Conservation (phyloP, 2,329 filamentous ascomycete genomes). For the Phoma sp. region DNA sequence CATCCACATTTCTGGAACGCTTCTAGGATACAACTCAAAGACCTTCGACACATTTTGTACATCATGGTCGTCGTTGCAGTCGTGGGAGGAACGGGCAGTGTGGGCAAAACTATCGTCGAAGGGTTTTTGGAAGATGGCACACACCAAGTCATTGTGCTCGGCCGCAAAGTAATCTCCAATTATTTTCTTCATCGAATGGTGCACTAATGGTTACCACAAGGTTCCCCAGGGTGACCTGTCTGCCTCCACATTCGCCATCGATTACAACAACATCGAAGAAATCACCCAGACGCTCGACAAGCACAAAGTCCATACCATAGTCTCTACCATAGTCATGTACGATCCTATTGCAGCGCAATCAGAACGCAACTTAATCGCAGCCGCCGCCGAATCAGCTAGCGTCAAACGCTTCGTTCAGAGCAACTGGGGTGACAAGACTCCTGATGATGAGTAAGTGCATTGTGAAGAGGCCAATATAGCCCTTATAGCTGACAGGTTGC, state of each 20-base stretch:
- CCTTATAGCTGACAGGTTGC: background rate
- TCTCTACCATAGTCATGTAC: conserved; percentile 51
- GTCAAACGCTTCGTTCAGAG: conserved; percentile 26
- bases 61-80: conserved; percentile 54
- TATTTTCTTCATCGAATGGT: no score
- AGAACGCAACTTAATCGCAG: conserved; percentile 20
- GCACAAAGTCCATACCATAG: conserved; percentile 53
- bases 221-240: conserved; percentile 9
- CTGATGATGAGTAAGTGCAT: conserved; percentile 19
- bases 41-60: background rate
- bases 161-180: conserved; percentile 46
- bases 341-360: conserved; percentile 28
- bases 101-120: conserved; percentile 57
- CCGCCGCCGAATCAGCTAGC: conserved; percentile 12
- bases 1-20: no score
- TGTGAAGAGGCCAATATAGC: background rate
- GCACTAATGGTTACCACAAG: conserved; percentile 1
- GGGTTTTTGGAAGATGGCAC: conserved; percentile 44
- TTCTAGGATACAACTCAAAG: no score
- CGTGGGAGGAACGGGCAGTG: conserved; percentile 55
- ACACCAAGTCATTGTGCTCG: conserved; percentile 51
- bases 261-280: conserved; percentile 43
- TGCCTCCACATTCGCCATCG: conserved; percentile 26
- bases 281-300: conserved; percentile 38
- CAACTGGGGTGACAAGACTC: conserved; percentile 20